Evolutionary conservation across 208 protist genomes (phyloP).

Genomic region (Leishmania tarentolae): DNA sequence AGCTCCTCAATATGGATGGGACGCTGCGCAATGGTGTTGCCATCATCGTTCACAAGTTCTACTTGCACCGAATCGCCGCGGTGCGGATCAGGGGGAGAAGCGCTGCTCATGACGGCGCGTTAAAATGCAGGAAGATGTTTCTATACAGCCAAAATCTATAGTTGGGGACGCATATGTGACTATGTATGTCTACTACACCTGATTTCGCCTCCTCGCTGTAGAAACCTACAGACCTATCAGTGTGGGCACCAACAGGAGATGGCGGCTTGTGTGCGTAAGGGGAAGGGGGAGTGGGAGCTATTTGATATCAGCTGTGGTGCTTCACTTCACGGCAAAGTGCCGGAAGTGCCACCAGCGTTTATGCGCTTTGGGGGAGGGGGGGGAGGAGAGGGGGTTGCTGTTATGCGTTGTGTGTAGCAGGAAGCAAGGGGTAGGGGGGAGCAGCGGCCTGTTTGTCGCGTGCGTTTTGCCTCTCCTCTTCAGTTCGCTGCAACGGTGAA

Average conservation of each 20-base stretch:
- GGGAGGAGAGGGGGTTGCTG: no score
- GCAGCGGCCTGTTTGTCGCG: background rate
- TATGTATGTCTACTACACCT: background rate
- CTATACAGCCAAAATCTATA: background rate
- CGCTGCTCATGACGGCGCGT: background rate
- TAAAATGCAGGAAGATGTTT: background rate
- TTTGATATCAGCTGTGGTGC: background rate
- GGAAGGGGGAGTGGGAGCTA: background rate
- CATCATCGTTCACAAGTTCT: slow-evolving; percentile 66
- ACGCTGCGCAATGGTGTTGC: slow-evolving; percentile 43
- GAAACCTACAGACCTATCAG: background rate
- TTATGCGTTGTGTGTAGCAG: background rate
- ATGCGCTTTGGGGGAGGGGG: background rate
- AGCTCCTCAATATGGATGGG: slow-evolving; percentile 82
- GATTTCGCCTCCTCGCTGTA: background rate
- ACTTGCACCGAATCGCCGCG: slow-evolving; percentile 52
- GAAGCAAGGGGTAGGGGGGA: no score
- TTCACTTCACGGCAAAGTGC: background rate
- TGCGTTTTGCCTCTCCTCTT: background rate
- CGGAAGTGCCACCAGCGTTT: background rate
- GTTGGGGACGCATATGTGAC: slow-evolving; percentile 3
- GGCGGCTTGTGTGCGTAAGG: background rate
- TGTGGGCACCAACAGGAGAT: background rate
- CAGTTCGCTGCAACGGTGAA: background rate
- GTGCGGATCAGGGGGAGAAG: background rate